These are phyloP conservation scores for Amylostereum areolatum DNA, from an alignment of 1,284 basidiomycete genomes.

Conservation along the genomic window DNA sequence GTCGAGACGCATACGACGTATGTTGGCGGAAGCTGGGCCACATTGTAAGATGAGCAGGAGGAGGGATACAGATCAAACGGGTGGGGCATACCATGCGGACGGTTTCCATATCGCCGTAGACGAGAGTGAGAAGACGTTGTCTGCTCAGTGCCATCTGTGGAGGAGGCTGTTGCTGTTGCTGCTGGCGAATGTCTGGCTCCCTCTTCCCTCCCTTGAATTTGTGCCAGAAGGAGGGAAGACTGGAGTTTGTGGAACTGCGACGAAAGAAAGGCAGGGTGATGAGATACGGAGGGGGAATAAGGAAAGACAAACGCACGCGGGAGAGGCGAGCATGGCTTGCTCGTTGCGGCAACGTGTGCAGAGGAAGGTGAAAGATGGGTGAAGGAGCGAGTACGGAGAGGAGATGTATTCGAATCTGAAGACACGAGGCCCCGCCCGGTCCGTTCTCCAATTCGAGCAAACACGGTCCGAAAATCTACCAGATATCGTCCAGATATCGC, in stretches of 20 bases:
- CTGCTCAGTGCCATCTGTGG: slow-evolving; percentile 58
- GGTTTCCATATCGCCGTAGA: slow-evolving; percentile 80
- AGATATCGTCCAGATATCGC: too few species aligned
- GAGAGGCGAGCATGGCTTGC: slow-evolving; percentile 63
- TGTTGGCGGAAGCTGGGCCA: slow-evolving; percentile 51
- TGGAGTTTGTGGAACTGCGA: slow-evolving; percentile 58
- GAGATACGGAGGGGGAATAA: slow-evolving; percentile 13
- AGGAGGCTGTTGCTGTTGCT: slow-evolving; percentile 31
- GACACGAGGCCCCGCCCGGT: too few species aligned
- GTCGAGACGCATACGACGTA: slow-evolving; percentile 39
- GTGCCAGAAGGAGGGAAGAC: slow-evolving; percentile 58
- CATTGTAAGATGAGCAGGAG: slow-evolving; percentile 7
- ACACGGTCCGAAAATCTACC: too few species aligned
- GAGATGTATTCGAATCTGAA: too few species aligned
- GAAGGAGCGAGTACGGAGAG: too few species aligned
- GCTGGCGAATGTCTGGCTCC: slow-evolving; percentile 49
- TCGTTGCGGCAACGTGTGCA: slow-evolving; percentile 5
- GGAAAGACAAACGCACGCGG: slow-evolving; percentile 53
- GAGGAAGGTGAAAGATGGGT: too few species aligned
- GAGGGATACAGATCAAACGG: background rate
- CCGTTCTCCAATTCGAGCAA: too few species aligned
- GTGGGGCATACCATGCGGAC: slow-evolving; percentile 53
- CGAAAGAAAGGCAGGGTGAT: slow-evolving; percentile 27
- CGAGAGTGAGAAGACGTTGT: slow-evolving; percentile 71
- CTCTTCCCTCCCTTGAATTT: slow-evolving; percentile 60